Evolutionary conservation across 805 yeast species (phyloP).

Genomic region (Yarrowia osloensis): DNA sequence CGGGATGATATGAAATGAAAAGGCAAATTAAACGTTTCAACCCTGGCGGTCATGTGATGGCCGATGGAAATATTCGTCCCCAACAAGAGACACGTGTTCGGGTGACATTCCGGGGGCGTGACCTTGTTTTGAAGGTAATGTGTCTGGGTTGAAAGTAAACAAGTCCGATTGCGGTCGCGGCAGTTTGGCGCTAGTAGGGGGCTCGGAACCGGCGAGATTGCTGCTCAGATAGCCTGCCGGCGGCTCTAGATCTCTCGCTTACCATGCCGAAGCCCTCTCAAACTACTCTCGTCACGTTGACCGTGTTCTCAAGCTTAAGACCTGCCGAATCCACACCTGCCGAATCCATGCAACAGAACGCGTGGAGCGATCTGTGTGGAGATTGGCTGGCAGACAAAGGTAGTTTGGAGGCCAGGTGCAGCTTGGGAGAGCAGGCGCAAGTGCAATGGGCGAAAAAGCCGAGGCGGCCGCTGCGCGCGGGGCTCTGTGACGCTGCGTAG

Average conservation of each 20-base stretch:
- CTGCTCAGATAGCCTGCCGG: no score
- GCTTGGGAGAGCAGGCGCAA: not conserved
- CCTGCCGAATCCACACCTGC: not conserved
- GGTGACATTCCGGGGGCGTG: not conserved
- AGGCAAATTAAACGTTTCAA: not conserved
- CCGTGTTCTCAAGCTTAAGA: no score
- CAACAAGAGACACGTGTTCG: constrained; percentile 15
- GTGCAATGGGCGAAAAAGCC: no score
- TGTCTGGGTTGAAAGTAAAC: not conserved
- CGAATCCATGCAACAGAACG: constrained; percentile 12
- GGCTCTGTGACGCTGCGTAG: no score
- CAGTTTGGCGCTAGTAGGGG: not conserved
- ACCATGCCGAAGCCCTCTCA: no score
- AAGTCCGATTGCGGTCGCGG: not conserved
- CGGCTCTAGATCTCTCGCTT: no score
- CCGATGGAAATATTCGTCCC: not conserved
- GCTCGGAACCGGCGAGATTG: no score
- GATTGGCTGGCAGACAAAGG: constrained; percentile 15
- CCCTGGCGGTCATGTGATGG: not conserved
- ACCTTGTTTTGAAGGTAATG: not conserved
- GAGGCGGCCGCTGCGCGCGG: no score
- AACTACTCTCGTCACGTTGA: no score
- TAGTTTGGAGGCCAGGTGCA: not conserved
- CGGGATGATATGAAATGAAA: not conserved
- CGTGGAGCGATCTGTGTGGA: constrained; percentile 20